Base-by-base conservation (phyloP, 441 rosid species). In the Erodium texanum region DNA sequence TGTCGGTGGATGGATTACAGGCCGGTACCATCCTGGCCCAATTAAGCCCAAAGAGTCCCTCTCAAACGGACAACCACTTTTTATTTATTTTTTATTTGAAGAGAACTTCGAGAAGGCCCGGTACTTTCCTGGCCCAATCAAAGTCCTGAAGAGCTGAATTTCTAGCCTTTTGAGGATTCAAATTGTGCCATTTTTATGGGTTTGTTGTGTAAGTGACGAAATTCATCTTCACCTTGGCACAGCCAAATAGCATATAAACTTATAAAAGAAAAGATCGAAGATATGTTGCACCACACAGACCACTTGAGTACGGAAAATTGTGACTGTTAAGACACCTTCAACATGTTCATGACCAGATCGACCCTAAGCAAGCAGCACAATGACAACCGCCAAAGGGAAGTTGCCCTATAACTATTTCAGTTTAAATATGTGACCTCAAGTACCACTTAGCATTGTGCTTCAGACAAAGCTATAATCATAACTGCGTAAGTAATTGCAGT, bases 351-450 rank as follows among this genome's bases (percentile, higher is more conserved):
- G 56, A 48, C 56, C 56, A 48, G 15, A 48, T 48, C 56, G 6
- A 48, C 56, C 0, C 56, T 48, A 18, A 48, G 56, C 56, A 48
- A 48, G 16, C 56, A 48, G 56, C 14, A 43, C n/a, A n/a, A n/a
- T n/a, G n/a, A n/a, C n/a, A 27, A 1, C 58, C 20, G 58, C 58
- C 58, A 50, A 50, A 50, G 58, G 58, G n/a, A 20, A 50, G 58
- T 50, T 50, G 58, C 58, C 58, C 58, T 50, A 50, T 50, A 50
- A 50, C 58, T 50, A 19, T 50, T 50, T 50, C 58, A n/a, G 58
- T 20, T 50, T 50, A 50, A 50, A 4, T 14, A 48, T 48, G 18
- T 15, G 56, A 15, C 20, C 7, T 50, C 58, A 50, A 50, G 19
- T n/a, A 50, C 36, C 36, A 1, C 36, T 32, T 32, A 7, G 36